phyloP scores from a whole-genome alignment of 345 rosid species.

The Aquilaria sinensis region DNA sequence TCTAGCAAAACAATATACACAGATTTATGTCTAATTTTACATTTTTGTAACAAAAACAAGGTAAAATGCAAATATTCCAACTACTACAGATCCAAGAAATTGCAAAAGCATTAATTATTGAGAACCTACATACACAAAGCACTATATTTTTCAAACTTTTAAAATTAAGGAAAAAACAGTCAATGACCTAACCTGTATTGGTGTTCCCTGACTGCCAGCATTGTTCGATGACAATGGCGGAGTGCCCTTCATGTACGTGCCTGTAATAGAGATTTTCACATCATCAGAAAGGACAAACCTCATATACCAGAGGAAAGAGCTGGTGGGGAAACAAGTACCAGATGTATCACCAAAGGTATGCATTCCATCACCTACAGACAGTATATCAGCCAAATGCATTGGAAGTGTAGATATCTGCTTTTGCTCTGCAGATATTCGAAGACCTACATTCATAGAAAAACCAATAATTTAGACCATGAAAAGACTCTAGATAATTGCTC shows the following conservation, averaged over 20 bases:
- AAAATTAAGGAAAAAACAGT: constrained; percentile 5
- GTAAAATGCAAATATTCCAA: too few species aligned
- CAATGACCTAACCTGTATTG: constrained; percentile 57
- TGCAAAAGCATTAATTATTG: too few species aligned
- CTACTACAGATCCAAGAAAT: too few species aligned
- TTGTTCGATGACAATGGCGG: constrained; percentile 52
- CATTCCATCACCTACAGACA: constrained; percentile 49
- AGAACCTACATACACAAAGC: too few species aligned
- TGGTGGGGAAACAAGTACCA: constrained; percentile 26
- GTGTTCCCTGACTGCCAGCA: constrained; percentile 49
- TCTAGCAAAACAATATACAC: too few species aligned
- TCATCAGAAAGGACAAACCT: constrained; percentile 4
- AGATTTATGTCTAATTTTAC: too few species aligned
- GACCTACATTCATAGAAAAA: constrained; percentile 37
- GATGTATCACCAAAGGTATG: constrained; percentile 51
- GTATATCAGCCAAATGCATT: constrained; percentile 70
- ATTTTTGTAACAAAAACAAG: too few species aligned
- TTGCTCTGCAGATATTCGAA: constrained; percentile 73
- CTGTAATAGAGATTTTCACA: constrained; percentile 28
- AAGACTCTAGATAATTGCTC: background rate
- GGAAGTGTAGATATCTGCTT: constrained; percentile 83
- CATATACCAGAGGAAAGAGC: background rate
- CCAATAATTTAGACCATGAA: background rate
- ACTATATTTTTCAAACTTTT: too few species aligned
- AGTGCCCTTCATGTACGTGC: constrained; percentile 58